Conservation (phyloP, 148 eudicot genomes). For the Camellia japonica region DNA sequence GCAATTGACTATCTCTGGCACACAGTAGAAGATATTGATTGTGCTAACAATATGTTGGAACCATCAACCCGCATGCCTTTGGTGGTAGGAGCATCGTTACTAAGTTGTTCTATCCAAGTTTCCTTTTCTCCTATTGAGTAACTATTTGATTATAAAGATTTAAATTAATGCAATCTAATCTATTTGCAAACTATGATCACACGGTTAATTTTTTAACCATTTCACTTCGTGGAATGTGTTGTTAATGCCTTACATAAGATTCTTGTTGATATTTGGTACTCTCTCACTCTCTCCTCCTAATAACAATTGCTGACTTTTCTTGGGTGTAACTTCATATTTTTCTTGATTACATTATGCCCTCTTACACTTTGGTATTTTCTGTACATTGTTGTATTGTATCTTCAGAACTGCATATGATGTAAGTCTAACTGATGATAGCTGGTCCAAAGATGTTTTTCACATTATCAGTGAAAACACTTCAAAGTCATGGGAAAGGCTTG, state of each 20-base stretch:
- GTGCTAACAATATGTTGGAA: not conserved
- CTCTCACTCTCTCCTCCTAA: not conserved
- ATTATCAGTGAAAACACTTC: slow-evolving; percentile 67
- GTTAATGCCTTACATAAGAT: no score
- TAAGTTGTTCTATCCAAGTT: not conserved
- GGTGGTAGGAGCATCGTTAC: not conserved
- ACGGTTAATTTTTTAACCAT: not conserved
- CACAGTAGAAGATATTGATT: no score
- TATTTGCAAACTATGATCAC: not conserved
- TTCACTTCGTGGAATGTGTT: not conserved
- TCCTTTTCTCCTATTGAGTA: not conserved
- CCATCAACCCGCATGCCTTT: not conserved
- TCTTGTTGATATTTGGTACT: not conserved
- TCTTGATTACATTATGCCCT: slow-evolving; percentile 1
- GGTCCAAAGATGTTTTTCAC: slow-evolving; percentile 64
- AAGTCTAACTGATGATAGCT: slow-evolving; percentile 69
- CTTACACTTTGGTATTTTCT: slow-evolving; percentile 9
- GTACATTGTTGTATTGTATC: not conserved
- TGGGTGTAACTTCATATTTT: not conserved
- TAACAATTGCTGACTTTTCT: not conserved
- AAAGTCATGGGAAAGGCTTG: slow-evolving; percentile 88
- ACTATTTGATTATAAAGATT: not conserved
- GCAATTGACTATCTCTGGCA: no score
- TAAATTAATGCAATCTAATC: not conserved
- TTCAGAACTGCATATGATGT: slow-evolving; percentile 91